These are phyloP conservation scores for Tylopilus balloui DNA, from an alignment of 768 basidiomycete genomes.

Conservation along the genomic window DNA sequence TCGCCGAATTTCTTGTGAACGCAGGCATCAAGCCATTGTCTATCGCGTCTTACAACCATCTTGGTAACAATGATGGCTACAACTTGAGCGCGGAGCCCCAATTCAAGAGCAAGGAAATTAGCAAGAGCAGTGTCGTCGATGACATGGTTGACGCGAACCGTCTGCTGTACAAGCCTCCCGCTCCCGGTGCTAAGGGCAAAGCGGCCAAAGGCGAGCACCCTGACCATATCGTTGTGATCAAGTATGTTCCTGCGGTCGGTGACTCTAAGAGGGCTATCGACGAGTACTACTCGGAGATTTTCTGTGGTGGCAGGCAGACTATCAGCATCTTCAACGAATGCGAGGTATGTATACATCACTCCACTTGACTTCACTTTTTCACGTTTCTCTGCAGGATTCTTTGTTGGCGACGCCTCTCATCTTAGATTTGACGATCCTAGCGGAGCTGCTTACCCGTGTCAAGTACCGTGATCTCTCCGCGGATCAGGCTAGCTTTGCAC, in stretches of 20 bases:
- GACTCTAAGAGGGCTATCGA: conserved; percentile 99
- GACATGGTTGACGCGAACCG: conserved; percentile 95
- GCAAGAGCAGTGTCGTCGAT: conserved; percentile 94
- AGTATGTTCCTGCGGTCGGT: conserved; percentile 93
- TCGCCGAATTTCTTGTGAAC: conserved; percentile 98
- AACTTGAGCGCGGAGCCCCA: conserved; percentile 88
- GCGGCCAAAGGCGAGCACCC: conserved; percentile 90
- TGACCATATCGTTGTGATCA: conserved; percentile 95
- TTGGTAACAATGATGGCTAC: conserved; percentile 96
- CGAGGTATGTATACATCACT: conserved; percentile 51
- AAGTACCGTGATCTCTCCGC: conserved; percentile 65
- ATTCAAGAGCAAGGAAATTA: conserved; percentile 98
- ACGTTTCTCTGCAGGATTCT: conserved; percentile 59
- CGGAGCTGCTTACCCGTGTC: conserved; percentile 91
- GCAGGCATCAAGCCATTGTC: conserved; percentile 97
- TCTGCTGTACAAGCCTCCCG: conserved; percentile 83
- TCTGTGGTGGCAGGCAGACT: conserved; percentile 90
- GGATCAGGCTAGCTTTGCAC: conserved; percentile 60
- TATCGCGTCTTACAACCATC: conserved; percentile 97
- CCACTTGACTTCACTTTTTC: neutral
- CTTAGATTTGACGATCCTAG: conserved; percentile 87
- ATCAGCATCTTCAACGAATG: conserved; percentile 99
- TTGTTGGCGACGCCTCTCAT: conserved; percentile 94
- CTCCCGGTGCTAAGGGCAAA: conserved; percentile 48
- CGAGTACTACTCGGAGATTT: conserved; percentile 97